A percentile compares a stretch with the other conserved stretches of the same genome.
These are phyloP conservation scores for Mortierella antarctica DNA, from an alignment of 192 early-diverging fungal genomes.

Conservation along the genomic window DNA sequence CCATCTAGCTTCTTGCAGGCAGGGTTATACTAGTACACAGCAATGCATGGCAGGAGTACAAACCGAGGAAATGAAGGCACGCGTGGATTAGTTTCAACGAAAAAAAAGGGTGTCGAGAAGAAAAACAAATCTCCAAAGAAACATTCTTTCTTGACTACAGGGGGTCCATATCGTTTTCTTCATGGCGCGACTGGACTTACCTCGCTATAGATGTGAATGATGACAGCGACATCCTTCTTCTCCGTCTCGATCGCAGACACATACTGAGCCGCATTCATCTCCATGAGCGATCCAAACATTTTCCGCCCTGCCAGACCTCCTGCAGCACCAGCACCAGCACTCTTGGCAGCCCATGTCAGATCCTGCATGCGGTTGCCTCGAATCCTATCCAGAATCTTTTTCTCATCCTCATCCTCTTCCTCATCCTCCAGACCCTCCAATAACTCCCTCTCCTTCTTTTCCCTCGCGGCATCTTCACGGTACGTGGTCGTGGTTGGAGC, in stretches of 20 bases:
- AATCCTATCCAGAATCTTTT: constrained; percentile 54
- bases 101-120: neutral
- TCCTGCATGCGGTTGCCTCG: constrained; percentile 58
- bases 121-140: neutral
- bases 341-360: constrained; percentile 38
- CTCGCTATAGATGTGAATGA: constrained; percentile 65
- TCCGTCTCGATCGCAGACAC: constrained; percentile 63
- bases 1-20: constrained; percentile 57
- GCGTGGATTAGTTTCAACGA: neutral
- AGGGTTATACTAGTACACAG: constrained; percentile 15
- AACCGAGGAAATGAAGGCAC: constrained; percentile 9
- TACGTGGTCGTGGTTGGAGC: constrained; percentile 62
- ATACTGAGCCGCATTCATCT: constrained; percentile 61
- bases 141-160: no score
- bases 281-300: constrained; percentile 61
- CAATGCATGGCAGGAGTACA: no score
- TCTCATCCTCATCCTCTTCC: constrained; percentile 50
- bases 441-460: constrained; percentile 23
- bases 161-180: no score
- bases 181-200: no score
- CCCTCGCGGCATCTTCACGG: constrained; percentile 48
- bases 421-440: constrained; percentile 42
- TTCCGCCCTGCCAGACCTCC: constrained; percentile 11
- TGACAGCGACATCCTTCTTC: constrained; percentile 56
- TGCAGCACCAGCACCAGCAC: constrained; percentile 1